Base-by-base conservation (phyloP, 1,284 basidiomycete species). In the Caloboletus firmus region DNA sequence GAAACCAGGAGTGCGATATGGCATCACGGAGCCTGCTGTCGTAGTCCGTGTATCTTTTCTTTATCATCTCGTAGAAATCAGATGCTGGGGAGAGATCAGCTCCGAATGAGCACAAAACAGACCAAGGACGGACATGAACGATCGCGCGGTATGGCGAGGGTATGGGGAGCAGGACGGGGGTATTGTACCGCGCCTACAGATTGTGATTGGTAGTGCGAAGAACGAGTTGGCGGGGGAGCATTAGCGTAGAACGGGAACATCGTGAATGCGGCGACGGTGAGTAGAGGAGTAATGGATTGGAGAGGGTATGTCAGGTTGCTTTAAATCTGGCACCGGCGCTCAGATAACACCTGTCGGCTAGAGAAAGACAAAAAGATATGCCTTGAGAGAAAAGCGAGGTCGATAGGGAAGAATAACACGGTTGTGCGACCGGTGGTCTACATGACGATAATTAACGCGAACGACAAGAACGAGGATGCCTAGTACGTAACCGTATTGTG, bases 81-180 rank as follows among this genome's bases (percentile, higher is more conserved):
- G 1, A 20, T 2, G 17, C 64, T 68, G 39, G 26, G 37, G 20
- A 40, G n/a, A 32, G 6, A 26, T 66, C 18, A 67, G 43, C 15
- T 30, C 17, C 17, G 3, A 26, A 34, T 20, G 18, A 11, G 28
- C 18, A 49, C 4, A 12, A 24, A 24, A 45, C 6, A 15, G 26
- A 18, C 12, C 15, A 31, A 41, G 12, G 45, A 61, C 63, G 39
- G 20, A 68, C 66, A 15, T 22, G 45, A 4, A 31, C 32, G 49
- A 26, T 43, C 13, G 15, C 37, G 36, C 15, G 36, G 37, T 17
- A 12, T 17, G 24, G 7, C 18, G 22, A 13, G n/a, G 9, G 37
- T 8, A 34, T 49, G 35, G 12, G 60, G 24, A 26, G 48, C 35
- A 39, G 49, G 26, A 24, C 39, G 10, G 17, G 49, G 30, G 22